Evolutionary conservation across 768 basidiomycete species (phyloP).

Genomic region (Gelatoporia subvermispora): DNA sequence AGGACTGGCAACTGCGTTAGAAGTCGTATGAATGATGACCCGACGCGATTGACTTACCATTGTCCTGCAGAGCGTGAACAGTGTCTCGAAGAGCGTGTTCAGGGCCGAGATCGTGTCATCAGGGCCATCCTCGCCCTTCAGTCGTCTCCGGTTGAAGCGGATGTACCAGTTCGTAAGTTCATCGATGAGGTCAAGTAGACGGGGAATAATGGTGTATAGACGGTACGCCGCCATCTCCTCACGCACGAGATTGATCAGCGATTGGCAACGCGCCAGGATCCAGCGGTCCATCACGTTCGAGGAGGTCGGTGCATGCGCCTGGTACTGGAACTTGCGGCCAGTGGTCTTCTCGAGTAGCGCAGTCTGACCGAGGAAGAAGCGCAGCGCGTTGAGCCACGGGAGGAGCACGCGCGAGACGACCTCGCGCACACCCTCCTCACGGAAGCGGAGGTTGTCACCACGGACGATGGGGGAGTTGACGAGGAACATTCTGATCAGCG

Average conservation of each 20-base stretch:
- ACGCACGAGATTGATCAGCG: conserved; percentile 85
- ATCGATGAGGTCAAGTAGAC: conserved; percentile 85
- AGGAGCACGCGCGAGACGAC: conserved; percentile 94
- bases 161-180: conserved; percentile 99
- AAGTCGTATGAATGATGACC: not conserved
- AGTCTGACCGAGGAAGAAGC: conserved; percentile 97
- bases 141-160: conserved; percentile 91
- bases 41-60: conserved; percentile 58
- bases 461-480: conserved; percentile 99
- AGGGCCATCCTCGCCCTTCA: conserved; percentile 91
- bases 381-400: conserved; percentile 98
- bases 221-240: conserved; percentile 97
- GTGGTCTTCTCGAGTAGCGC: conserved; percentile 79
- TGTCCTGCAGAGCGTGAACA: conserved; percentile 91
- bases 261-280: conserved; percentile 98
- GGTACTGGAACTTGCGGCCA: conserved; percentile 76
- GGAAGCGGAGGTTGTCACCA: conserved; percentile 95
- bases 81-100: conserved; percentile 92
- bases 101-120: conserved; percentile 85
- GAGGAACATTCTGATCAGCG: conserved; percentile 75
- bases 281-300: conserved; percentile 98
- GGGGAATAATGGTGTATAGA: conserved; percentile 96
- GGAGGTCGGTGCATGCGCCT: conserved; percentile 78
- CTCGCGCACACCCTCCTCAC: conserved; percentile 96
- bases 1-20: too few species aligned